Base-by-base conservation (phyloP, 148 eudicot species). In the Nyssa sinensis region DNA sequence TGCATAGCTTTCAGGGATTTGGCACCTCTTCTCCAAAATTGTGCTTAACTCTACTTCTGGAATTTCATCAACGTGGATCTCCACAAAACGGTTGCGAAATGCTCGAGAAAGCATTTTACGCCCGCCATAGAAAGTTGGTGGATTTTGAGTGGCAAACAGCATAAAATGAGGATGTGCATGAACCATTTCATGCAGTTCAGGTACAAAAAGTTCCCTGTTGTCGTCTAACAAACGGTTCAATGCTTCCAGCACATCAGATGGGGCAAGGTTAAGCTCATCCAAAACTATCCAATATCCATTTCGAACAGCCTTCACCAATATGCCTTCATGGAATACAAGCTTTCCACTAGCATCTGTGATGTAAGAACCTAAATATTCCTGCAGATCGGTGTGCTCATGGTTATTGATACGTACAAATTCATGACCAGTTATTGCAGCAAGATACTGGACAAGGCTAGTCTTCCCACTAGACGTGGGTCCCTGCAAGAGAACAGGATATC, bases 381-480 rank as follows among this genome's bases (percentile, higher is more conserved):
- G 99, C 51, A 95, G 85, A 87, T 95, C 99, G 30, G 99, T 95
- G 74, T 95, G 97, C 60, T 95, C 99, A 62, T 95, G 99, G 66
- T 95, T 95, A 83, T 95, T 95, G 39, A 95, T 93, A 34, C 99
- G 91, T 31, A 95, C 99, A 84, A 89, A 93, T 72, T 95, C 91
- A 77, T 87, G 94, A 62, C 90, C 94, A 73, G 97, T 95, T 82
- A 81, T 81, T 75, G 89, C 88, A 74, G 99, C 97, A 80, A 95
- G 99, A 89, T 83, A 93, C 78, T 87, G 82, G 61, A 95, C 93
- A 76, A 95, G 93, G 82, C 99, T 95, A 68, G 99, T 95, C 81
- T 95, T 95, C 33, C 99, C 99, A 80, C 99, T 93, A 77, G 99
- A 95, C 3, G 99, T 95, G 8, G 99, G 99, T 23, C 99, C 99